Conservation (phyloP, 257 asterid genomes). For the Anisodus acutangulus region DNA sequence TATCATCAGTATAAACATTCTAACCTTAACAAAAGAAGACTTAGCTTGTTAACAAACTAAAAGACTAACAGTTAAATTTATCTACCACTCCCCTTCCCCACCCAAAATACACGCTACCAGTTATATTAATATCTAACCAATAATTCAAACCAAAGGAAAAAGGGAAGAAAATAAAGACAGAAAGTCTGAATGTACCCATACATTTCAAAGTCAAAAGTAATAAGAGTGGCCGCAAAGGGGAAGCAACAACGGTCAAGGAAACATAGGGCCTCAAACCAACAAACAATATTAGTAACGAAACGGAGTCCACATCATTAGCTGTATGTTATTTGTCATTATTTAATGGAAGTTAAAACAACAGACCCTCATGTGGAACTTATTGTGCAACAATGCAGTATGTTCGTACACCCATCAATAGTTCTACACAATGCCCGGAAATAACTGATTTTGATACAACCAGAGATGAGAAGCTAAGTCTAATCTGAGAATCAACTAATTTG, state of each 20-base stretch:
- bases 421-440: neutral
- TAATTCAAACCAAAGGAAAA: neutral
- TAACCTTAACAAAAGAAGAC: too few species aligned
- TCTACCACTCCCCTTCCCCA: neutral
- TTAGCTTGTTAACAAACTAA: too few species aligned
- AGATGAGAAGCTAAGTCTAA: slow-evolving; percentile 1
- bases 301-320: neutral
- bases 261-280: slow-evolving; percentile 19
- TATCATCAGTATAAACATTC: too few species aligned
- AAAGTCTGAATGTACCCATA: neutral
- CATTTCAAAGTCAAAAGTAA: neutral
- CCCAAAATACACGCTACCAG: neutral
- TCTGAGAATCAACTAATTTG: neutral
- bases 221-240: neutral
- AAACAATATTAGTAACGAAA: neutral
- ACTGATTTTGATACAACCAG: neutral
- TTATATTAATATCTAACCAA: neutral
- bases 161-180: neutral
- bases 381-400: neutral
- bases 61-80: too few species aligned
- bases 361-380: neutral
- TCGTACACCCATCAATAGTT: too few species aligned
- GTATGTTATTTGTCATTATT: neutral
- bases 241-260: slow-evolving; percentile 20
- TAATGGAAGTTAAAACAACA: slow-evolving; percentile 12